Base-by-base conservation (phyloP, 2,329 filamentous ascomycete species). In the Pseudophaeomoniella oleicola region DNA sequence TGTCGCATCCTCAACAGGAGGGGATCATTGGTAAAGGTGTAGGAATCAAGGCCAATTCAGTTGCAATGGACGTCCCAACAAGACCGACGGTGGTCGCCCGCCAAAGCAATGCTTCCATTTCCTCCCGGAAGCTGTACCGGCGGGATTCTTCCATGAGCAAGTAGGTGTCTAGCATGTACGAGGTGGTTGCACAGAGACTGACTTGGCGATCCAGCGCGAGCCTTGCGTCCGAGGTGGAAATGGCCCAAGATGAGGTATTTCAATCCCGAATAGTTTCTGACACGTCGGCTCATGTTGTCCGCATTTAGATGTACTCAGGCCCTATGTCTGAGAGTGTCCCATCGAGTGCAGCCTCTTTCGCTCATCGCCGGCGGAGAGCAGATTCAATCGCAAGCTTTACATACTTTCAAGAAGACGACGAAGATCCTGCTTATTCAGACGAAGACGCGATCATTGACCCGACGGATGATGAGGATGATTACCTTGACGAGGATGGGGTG, bases 311-410 rank as follows among this genome's bases (percentile, higher is more conserved):
- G 34, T 98, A 88, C 60, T 80, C 88, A 16, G 90, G 90, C 4
- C 90, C 88, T 4, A 78, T 94, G 51, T 87, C 86, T 37, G 90
- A 98, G 62, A 94, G 86, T 53, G 73, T 98, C n/a, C 90, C 90
- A 1, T 90, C 84, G 9, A 94, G 87, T 53, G 71, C 87, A 22
- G 86, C 85, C n/a, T 81, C 85, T 19, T 98, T 98, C 55, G 78
- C 77, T 34, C 87, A 94, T 57, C 82, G 85, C 41, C 75, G 86
- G 41, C 66, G 69, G 27, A 35, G 46, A 35, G 31, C 40, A 13
- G 83, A 87, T 51, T 96, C 88, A 11, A 85, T 72, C 4, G 66
- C 87, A 17, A 94, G 85, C 59, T 96, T 94, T 56, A 77, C 85
- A 2, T 94, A 85, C 58, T 92, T 90, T 52, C 69, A 75, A 38